A percentile compares a stretch with the other conserved stretches of the same genome.
phyloP scores from a whole-genome alignment of 495 filamentous ascomycete species.

The Penicillium ucsense region DNA sequence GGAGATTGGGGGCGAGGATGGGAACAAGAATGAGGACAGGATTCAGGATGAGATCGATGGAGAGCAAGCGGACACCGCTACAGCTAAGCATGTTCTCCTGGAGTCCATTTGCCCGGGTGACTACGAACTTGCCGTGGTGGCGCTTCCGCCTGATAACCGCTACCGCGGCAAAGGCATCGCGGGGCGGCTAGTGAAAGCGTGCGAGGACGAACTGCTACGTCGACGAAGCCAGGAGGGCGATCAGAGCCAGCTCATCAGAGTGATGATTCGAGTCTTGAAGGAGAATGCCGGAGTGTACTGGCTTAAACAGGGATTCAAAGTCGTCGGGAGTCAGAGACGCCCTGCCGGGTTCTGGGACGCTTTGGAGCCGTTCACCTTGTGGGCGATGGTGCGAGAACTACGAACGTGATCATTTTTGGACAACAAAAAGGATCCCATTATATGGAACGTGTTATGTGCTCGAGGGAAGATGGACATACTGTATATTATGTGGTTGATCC shows the following conservation, averaged over 20 bases:
- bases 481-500: too few relatives aligned
- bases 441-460: too few relatives aligned
- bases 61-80: background rate
- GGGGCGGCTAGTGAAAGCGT: background rate
- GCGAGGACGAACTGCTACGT: conserved; percentile 5
- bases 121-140: conserved; percentile 6
- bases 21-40: too few relatives aligned
- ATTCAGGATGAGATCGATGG: too few relatives aligned
- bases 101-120: conserved; percentile 2
- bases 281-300: conserved; percentile 6
- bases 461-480: too few relatives aligned
- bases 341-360: conserved; percentile 5
- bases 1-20: too few relatives aligned
- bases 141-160: conserved; percentile 4
- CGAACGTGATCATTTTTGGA: too few relatives aligned
- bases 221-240: background rate
- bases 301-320: conserved; percentile 7
- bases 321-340: conserved; percentile 2
- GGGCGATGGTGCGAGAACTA: conserved; percentile 7
- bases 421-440: too few relatives aligned
- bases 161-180: conserved; percentile 7
- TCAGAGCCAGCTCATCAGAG: background rate
- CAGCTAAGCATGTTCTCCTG: background rate
- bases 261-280: conserved; percentile 8
- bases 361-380: conserved; percentile 4